A percentile compares a stretch with the other conserved stretches of the same genome.
Conservation (phyloP, 2,329 filamentous ascomycete species). For the Sarocladiaceae sp. region DNA sequence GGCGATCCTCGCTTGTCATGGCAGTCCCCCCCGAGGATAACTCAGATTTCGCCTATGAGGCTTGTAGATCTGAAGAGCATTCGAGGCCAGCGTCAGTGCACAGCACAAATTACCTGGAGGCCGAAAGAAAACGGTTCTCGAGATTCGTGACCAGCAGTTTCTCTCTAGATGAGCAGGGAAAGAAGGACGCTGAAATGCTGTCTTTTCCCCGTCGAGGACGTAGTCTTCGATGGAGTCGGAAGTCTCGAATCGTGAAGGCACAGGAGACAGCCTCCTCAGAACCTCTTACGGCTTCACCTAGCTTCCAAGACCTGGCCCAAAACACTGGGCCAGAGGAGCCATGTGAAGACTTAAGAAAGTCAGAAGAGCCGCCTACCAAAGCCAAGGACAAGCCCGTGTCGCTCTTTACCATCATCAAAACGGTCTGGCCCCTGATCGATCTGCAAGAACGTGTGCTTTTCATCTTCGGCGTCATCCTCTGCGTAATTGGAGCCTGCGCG, state of each 20-base stretch:
- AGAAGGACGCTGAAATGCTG: background rate
- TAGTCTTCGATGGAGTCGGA: background rate
- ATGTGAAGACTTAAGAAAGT: no score
- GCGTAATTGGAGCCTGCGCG: slow-evolving; percentile 59
- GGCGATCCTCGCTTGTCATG: background rate
- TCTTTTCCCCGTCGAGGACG: background rate
- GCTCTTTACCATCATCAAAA: slow-evolving; percentile 33
- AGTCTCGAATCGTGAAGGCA: background rate
- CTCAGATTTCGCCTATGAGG: background rate
- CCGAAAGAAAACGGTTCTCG: slow-evolving; percentile 12
- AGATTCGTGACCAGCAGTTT: slow-evolving; percentile 11
- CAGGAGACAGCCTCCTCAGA: no score
- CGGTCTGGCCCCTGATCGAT: slow-evolving; percentile 65
- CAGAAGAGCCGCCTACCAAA: background rate
- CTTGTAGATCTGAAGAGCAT: background rate
- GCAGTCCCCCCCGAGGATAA: background rate
- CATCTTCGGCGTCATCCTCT: slow-evolving; percentile 55
- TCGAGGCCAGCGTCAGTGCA: background rate
- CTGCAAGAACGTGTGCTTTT: slow-evolving; percentile 48
- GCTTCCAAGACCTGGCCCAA: background rate
- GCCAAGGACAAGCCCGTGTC: slow-evolving; percentile 11
- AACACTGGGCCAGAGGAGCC: background rate
- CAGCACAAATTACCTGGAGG: background rate
- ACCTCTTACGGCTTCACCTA: no score
- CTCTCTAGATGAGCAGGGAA: background rate